Conservation (phyloP, 2,329 filamentous ascomycete genomes). For the Apiospora phragmitis region DNA sequence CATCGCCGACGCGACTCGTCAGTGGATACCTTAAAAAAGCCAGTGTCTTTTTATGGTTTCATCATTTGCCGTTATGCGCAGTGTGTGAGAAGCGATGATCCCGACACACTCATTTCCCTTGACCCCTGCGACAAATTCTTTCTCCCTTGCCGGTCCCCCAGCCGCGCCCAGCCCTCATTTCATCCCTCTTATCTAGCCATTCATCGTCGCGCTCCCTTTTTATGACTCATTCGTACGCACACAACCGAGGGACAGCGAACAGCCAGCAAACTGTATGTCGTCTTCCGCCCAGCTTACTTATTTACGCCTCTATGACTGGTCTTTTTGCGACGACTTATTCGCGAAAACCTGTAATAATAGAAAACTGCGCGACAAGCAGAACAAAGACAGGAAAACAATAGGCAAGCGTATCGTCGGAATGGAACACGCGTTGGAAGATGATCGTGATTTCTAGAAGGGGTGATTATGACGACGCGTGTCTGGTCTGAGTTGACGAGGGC, state of each 20-base stretch:
- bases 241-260: background rate
- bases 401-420: background rate
- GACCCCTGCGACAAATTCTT: slow-evolving; percentile 13
- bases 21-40: slow-evolving; percentile 6
- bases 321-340: background rate
- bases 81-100: slow-evolving; percentile 12
- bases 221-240: slow-evolving; percentile 8
- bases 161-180: slow-evolving; percentile 15
- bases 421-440: slow-evolving; percentile 1
- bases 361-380: background rate
- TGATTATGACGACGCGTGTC: slow-evolving; percentile 5
- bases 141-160: slow-evolving; percentile 14
- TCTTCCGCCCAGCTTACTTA: background rate
- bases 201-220: slow-evolving; percentile 9
- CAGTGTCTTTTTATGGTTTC: slow-evolving; percentile 14
- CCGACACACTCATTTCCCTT: slow-evolving; percentile 17
- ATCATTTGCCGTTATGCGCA: slow-evolving; percentile 16
- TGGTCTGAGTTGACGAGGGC: background rate
- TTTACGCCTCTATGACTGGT: slow-evolving; percentile 3
- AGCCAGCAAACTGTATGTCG: background rate
- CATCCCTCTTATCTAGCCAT: slow-evolving; percentile 9
- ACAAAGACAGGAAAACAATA: background rate
- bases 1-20: slow-evolving; percentile 3
- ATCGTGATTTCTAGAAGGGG: slow-evolving; percentile 2
- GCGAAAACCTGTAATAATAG: background rate